phyloP scores from a whole-genome alignment of 2,329 filamentous ascomycete species.

The Madurella mycetomatis region DNA sequence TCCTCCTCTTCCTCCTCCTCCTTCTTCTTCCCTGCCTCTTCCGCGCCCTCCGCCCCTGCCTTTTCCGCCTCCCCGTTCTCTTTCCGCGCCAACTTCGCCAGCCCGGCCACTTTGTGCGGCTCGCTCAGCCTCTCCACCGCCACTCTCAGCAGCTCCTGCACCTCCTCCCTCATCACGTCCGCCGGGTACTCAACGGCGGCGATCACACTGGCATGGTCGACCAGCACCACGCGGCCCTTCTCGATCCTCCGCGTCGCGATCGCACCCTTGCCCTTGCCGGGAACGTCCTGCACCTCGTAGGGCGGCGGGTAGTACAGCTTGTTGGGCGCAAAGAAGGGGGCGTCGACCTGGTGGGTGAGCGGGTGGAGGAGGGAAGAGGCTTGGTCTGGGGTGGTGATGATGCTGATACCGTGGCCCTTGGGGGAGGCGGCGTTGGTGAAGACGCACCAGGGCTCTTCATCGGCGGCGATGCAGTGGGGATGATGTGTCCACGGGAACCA shows the following conservation, averaged over 20 bases:
- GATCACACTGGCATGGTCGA: constrained; percentile 32
- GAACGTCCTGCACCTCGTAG: constrained; percentile 30
- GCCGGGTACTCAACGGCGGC: constrained; percentile 31
- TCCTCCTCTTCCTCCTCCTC: constrained; percentile 23
- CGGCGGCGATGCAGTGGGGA: constrained; percentile 21
- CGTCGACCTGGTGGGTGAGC: constrained; percentile 22
- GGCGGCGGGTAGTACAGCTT: constrained; percentile 8
- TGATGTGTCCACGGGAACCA: constrained; percentile 29
- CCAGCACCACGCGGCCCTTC: constrained; percentile 29
- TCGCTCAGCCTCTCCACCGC: constrained; percentile 30
- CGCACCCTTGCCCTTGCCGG: constrained; percentile 31
- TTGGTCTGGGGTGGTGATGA: constrained; percentile 34
- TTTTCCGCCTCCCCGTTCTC: constrained; percentile 17
- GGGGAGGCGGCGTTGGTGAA: constrained; percentile 24
- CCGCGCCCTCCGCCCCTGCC: constrained; percentile 3
- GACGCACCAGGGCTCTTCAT: constrained; percentile 24
- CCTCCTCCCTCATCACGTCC: constrained; percentile 27
- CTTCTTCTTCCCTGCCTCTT: constrained; percentile 3
- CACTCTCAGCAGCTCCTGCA: constrained; percentile 29
- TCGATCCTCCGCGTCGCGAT: constrained; percentile 30
- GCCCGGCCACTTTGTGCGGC: constrained; percentile 27
- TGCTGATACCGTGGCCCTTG: constrained; percentile 30
- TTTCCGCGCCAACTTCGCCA: constrained; percentile 29
- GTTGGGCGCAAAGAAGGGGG: constrained; percentile 11
- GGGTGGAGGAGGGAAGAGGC: constrained; percentile 28